phyloP scores from a whole-genome alignment of 2,329 filamentous ascomycete genomes.

The Raffaelea ambrosiae region DNA sequence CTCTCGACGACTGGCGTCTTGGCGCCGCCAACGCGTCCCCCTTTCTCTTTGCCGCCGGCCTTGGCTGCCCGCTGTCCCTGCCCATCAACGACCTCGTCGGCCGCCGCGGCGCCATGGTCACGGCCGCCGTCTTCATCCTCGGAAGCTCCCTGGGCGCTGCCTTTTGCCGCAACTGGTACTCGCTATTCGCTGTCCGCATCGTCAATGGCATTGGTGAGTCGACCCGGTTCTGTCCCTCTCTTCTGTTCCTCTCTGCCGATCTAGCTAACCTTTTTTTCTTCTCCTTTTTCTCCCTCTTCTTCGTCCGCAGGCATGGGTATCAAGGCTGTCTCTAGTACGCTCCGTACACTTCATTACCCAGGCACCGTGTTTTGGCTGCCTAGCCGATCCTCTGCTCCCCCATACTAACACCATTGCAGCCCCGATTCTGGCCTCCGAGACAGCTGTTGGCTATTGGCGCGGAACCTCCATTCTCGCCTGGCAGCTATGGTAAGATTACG shows the following conservation, averaged over 20 bases:
- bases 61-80: slow-evolving; percentile 30
- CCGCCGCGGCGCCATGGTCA: slow-evolving; percentile 28
- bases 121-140: slow-evolving; percentile 29
- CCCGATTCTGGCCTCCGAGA: slow-evolving; percentile 37
- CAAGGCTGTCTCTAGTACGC: slow-evolving; percentile 33
- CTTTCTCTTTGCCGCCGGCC: slow-evolving; percentile 27
- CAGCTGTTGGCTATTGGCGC: slow-evolving; percentile 37
- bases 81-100: slow-evolving; percentile 32
- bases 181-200: slow-evolving; percentile 25
- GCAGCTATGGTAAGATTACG: slow-evolving; percentile 29
- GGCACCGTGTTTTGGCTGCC: neutral
- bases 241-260: no score
- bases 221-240: no score
- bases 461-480: slow-evolving; percentile 37
- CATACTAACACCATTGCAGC: slow-evolving; percentile 10
- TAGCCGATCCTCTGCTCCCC: neutral
- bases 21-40: slow-evolving; percentile 30
- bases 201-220: slow-evolving; percentile 26
- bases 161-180: slow-evolving; percentile 23
- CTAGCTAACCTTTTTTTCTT: no score
- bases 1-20: slow-evolving; percentile 25
- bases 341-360: neutral
- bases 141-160: slow-evolving; percentile 28
- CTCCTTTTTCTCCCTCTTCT: no score
- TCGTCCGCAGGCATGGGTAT: slow-evolving; percentile 30